Evolutionary conservation across 2,329 filamentous ascomycete species (phyloP).

Genomic region (Alternaria consortialis): DNA sequence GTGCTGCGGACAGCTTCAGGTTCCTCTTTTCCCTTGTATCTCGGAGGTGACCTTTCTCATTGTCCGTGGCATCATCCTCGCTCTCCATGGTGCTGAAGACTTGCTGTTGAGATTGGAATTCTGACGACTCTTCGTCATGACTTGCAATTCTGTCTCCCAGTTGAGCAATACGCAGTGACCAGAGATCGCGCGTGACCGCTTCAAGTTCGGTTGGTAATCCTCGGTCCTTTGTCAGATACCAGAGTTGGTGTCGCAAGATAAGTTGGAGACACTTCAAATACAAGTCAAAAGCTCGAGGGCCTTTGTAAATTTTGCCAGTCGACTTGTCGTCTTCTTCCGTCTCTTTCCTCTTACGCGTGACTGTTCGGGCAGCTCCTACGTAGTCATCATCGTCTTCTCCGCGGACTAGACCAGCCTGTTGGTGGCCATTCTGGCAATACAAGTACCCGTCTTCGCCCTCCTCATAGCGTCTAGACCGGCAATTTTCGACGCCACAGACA

Average conservation of each 20-base stretch:
- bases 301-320: slow-evolving; percentile 63
- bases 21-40: slow-evolving; percentile 46
- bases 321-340: slow-evolving; percentile 56
- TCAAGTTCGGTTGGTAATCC: slow-evolving; percentile 78
- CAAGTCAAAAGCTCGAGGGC: slow-evolving; percentile 75
- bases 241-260: slow-evolving; percentile 81
- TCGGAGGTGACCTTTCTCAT: slow-evolving; percentile 28
- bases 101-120: slow-evolving; percentile 59
- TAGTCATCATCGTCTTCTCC: slow-evolving; percentile 70
- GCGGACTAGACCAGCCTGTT: slow-evolving; percentile 53
- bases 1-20: slow-evolving; percentile 62
- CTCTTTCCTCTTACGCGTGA: slow-evolving; percentile 64
- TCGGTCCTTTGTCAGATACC: slow-evolving; percentile 74
- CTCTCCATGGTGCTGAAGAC: slow-evolving; percentile 67
- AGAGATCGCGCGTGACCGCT: slow-evolving; percentile 81
- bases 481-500: slow-evolving; percentile 67
- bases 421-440: slow-evolving; percentile 83
- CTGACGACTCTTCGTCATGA: slow-evolving; percentile 39
- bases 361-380: slow-evolving; percentile 67
- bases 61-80: slow-evolving; percentile 52
- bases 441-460: slow-evolving; percentile 78
- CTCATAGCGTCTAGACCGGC: slow-evolving; percentile 71
- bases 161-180: slow-evolving; percentile 75
- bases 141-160: slow-evolving; percentile 58
- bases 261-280: slow-evolving; percentile 87